These are phyloP conservation scores for Ganoderma lingzhi DNA, from an alignment of 1,284 basidiomycete genomes.

Conservation along the genomic window DNA sequence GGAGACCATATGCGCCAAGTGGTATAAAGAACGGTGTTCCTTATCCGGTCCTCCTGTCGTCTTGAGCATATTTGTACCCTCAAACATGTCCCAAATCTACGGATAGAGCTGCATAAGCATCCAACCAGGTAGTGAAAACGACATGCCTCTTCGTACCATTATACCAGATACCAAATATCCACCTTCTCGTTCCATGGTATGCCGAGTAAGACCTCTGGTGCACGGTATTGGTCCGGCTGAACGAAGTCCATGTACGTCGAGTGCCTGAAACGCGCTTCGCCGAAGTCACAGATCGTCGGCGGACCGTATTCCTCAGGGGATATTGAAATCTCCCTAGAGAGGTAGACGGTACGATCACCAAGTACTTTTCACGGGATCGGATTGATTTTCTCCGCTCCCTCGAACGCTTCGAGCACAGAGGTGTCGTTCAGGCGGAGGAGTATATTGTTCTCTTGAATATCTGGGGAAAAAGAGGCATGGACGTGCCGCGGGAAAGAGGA, in stretches of 20 bases:
- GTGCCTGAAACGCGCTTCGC: conserved; percentile 29
- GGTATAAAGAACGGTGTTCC: conserved; percentile 24
- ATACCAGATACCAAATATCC: conserved; percentile 41
- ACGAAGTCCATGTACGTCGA: conserved; percentile 24
- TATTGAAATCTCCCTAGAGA: conserved; percentile 16
- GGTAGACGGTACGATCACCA: conserved; percentile 27
- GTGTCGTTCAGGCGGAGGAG: conserved; percentile 22
- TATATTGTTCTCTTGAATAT: conserved; percentile 28
- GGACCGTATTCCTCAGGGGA: conserved; percentile 19
- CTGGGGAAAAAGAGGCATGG: conserved; percentile 10
- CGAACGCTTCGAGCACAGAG: conserved; percentile 24
- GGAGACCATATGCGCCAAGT: conserved; percentile 38
- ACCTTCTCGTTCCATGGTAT: conserved; percentile 34
- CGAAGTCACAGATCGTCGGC: conserved; percentile 31
- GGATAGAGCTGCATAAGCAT: background rate
- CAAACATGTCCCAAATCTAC: conserved; percentile 35
- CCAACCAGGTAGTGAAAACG: background rate
- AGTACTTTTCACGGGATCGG: conserved; percentile 24
- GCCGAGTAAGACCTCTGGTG: conserved; percentile 33
- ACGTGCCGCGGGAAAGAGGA: conserved; percentile 5
- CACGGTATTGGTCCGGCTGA: conserved; percentile 34
- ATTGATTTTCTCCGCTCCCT: conserved; percentile 20
- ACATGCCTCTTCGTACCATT: conserved; percentile 28
- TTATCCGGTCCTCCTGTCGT: conserved; percentile 26
- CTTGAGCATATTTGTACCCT: conserved; percentile 33